Conservation (phyloP, 1,284 basidiomycete genomes). For the Cryptococcus maquisensis region DNA sequence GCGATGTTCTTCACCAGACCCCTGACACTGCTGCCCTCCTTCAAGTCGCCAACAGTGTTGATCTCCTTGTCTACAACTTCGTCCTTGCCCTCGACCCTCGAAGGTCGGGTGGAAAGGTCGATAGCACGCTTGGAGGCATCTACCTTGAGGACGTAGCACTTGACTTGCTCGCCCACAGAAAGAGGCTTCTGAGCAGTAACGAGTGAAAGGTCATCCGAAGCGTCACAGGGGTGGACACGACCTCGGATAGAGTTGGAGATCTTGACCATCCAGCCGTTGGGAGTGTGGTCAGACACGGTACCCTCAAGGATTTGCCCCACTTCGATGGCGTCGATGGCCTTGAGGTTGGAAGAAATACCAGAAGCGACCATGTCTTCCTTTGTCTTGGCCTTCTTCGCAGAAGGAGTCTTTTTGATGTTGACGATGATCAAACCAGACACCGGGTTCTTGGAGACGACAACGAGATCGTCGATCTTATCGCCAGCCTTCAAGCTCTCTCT, state of each 20-base stretch:
- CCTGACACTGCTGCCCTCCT: slow-evolving; percentile 67
- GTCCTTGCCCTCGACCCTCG: slow-evolving; percentile 54
- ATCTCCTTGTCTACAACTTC: slow-evolving; percentile 66
- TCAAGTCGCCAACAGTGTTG: slow-evolving; percentile 60
- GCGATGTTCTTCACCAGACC: slow-evolving; percentile 87
- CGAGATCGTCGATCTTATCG: slow-evolving; percentile 69
- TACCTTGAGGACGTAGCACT: slow-evolving; percentile 65
- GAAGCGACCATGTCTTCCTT: slow-evolving; percentile 49
- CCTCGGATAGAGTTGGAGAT: slow-evolving; percentile 66
- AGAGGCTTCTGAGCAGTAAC: slow-evolving; percentile 55
- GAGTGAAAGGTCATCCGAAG: slow-evolving; percentile 65
- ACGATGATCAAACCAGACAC: slow-evolving; percentile 86
- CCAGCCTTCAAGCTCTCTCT: slow-evolving; percentile 64
- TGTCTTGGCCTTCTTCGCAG: slow-evolving; percentile 4
- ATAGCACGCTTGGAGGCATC: slow-evolving; percentile 65
- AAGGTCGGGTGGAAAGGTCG: slow-evolving; percentile 71
- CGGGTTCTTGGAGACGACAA: slow-evolving; percentile 83
- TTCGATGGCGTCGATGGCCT: slow-evolving; percentile 63
- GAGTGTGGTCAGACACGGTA: slow-evolving; percentile 64
- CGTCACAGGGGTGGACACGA: slow-evolving; percentile 72
- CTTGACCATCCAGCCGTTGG: slow-evolving; percentile 68
- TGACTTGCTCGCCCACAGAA: slow-evolving; percentile 61
- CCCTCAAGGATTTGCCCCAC: slow-evolving; percentile 72
- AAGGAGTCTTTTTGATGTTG: slow-evolving; percentile 53
- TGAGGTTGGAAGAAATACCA: slow-evolving; percentile 51